phyloP scores from a whole-genome alignment of 305 asterid species.

The Plantago rigida region DNA sequence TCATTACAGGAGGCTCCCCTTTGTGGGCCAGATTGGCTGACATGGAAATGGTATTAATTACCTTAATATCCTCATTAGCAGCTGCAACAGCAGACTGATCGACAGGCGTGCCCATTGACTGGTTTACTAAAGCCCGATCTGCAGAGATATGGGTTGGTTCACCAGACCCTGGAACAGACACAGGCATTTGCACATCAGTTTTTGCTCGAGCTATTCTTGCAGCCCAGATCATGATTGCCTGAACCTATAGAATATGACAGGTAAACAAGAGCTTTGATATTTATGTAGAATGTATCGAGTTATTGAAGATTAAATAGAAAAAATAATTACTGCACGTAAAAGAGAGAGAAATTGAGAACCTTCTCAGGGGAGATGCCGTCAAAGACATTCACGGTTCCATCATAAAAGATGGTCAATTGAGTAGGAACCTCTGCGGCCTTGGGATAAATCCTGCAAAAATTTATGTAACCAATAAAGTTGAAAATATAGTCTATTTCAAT shows the following conservation, averaged over 20 bases:
- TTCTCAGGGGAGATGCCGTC: constrained; percentile 65
- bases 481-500: neutral
- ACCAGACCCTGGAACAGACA: neutral
- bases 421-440: constrained; percentile 40
- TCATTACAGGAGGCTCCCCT: constrained; percentile 39
- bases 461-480: neutral
- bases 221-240: constrained; percentile 66
- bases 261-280: neutral
- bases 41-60: constrained; percentile 26
- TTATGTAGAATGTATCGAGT: neutral
- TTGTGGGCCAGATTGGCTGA: constrained; percentile 24
- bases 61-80: constrained; percentile 35
- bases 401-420: constrained; percentile 71
- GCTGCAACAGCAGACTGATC: constrained; percentile 32
- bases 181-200: neutral
- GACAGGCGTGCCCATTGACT: constrained; percentile 22
- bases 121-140: neutral
- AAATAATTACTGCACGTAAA: too few relatives aligned
- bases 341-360: constrained; percentile 30
- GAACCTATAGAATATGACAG: constrained; percentile 40
- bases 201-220: constrained; percentile 43
- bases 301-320: neutral
- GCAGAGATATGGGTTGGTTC: neutral
- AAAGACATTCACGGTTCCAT: constrained; percentile 61
- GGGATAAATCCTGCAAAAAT: constrained; percentile 36